Evolutionary conservation across 306 rosid species (phyloP).

Genomic region (Styphnolobium japonicum): DNA sequence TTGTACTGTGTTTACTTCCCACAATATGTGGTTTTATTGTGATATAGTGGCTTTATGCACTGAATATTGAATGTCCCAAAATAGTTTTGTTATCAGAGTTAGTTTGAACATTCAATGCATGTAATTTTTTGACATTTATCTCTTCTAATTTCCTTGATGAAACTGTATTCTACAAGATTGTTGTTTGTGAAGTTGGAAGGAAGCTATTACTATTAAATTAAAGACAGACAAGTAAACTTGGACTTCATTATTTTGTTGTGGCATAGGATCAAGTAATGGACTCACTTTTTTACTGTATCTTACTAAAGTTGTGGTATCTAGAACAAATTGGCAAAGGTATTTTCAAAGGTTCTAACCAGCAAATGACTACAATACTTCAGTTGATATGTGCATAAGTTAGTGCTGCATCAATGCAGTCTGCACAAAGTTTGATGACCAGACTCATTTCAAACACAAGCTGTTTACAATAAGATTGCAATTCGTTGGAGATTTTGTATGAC

Average conservation of each 20-base stretch:
- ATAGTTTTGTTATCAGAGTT: background rate
- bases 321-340: background rate
- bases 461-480: background rate
- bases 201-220: background rate
- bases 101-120: background rate
- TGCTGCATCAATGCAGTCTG: background rate
- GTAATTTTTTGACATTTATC: background rate
- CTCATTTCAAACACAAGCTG: background rate
- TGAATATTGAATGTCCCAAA: background rate
- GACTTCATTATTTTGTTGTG: background rate
- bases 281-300: background rate
- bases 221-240: background rate
- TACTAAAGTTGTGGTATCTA: background rate
- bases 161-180: background rate
- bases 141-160: background rate
- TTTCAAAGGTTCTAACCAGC: background rate
- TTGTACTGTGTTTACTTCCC: background rate
- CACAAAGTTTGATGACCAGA: background rate
- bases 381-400: background rate
- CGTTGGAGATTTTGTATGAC: background rate
- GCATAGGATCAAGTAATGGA: background rate
- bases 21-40: background rate
- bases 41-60: background rate
- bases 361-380: background rate
- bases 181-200: conserved; percentile 1